Percentiles rank a stretch among this genome's conserved stretches.
phyloP scores from a whole-genome alignment of 73 alveolate genomes.

The Tetrahymena thermophila region DNA sequence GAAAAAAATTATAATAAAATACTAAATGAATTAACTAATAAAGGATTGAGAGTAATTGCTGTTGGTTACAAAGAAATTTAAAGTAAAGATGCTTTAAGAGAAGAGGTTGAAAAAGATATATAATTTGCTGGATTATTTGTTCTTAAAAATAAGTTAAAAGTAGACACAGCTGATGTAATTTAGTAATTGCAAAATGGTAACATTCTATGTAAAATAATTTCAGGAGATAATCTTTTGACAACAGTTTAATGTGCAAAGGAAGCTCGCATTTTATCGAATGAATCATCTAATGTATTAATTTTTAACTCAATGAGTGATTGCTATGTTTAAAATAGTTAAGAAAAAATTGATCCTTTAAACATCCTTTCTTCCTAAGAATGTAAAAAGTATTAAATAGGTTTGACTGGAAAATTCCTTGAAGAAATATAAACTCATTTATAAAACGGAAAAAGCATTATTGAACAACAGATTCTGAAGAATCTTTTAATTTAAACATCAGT shows the following conservation, averaged over 20 bases:
- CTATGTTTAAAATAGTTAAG: neutral
- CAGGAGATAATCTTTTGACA: constrained; percentile 75
- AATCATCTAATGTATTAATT: neutral
- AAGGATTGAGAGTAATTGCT: neutral
- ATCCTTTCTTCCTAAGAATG: neutral
- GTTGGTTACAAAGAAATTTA: neutral
- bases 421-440: neutral
- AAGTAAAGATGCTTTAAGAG: neutral
- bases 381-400: neutral
- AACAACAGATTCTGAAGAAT: neutral
- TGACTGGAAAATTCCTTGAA: neutral
- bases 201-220: constrained; percentile 51
- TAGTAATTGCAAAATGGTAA: constrained; percentile 24
- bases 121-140: constrained; percentile 58
- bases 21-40: neutral
- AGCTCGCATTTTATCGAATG: constrained; percentile 38
- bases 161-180: constrained; percentile 49
- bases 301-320: neutral
- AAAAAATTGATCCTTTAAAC: neutral
- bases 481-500: constrained; percentile 58
- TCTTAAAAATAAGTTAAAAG: constrained; percentile 61
- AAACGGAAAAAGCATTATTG: neutral
- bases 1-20: neutral
- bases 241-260: constrained; percentile 68
- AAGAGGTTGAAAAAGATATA: neutral